phyloP scores from a whole-genome alignment of 2,329 filamentous ascomycete genomes.

The Pseudocercospora fijiensis region DNA sequence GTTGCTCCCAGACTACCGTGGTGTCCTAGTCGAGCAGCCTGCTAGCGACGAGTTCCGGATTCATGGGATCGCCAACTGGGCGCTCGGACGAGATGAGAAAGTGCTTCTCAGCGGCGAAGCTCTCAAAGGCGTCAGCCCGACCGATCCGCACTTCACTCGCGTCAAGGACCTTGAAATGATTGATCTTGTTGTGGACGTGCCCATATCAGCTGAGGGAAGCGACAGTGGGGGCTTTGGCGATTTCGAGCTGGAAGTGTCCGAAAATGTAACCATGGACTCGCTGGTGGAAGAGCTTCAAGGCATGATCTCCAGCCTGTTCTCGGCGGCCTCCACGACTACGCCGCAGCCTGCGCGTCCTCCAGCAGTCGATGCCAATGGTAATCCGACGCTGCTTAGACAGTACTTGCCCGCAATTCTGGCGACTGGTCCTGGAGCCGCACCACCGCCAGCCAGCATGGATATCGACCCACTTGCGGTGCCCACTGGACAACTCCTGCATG shows the following conservation, averaged over 20 bases:
- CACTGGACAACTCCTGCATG: constrained; percentile 46
- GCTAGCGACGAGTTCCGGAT: constrained; percentile 62
- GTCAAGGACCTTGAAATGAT: constrained; percentile 70
- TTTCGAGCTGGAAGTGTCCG: constrained; percentile 18
- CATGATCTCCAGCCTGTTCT: constrained; percentile 20
- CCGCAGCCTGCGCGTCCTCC: constrained; percentile 11
- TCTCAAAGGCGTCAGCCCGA: constrained; percentile 64
- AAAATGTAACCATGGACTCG: constrained; percentile 44
- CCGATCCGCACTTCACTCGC: constrained; percentile 75
- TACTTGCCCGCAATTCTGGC: constrained; percentile 54
- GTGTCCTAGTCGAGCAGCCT: constrained; percentile 41
- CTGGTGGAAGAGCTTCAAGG: constrained; percentile 51
- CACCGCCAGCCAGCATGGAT: constrained; percentile 54
- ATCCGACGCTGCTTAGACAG: constrained; percentile 34
- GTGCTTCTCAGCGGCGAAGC: constrained; percentile 76
- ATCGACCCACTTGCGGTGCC: constrained; percentile 31
- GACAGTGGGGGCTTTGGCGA: not conserved
- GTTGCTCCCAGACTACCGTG: constrained; percentile 35
- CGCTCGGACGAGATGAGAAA: constrained; percentile 82
- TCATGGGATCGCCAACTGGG: constrained; percentile 75
- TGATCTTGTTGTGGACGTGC: constrained; percentile 66
- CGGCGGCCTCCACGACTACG: constrained; percentile 29
- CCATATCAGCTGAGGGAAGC: constrained; percentile 3
- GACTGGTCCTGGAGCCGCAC: constrained; percentile 64
- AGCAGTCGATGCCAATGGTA: not conserved